These are phyloP conservation scores for Fusarium gaditjirri DNA, from an alignment of 2,329 filamentous ascomycete genomes.

Conservation along the genomic window DNA sequence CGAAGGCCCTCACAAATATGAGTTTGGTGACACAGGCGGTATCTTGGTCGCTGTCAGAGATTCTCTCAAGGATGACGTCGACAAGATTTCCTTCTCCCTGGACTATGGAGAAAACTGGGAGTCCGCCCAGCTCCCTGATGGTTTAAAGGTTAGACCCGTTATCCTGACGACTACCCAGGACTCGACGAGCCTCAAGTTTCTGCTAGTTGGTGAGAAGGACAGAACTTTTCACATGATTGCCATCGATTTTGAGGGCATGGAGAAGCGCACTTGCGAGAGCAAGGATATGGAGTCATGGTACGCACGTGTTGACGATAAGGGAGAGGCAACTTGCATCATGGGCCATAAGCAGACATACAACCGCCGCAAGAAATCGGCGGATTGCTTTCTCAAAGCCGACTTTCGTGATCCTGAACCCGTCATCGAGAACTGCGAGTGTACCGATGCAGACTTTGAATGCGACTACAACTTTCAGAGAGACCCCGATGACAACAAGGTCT, in stretches of 20 bases:
- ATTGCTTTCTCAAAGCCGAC: conserved; percentile 88
- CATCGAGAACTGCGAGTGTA: conserved; percentile 82
- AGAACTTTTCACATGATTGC: conserved; percentile 73
- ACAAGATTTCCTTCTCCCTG: conserved; percentile 78
- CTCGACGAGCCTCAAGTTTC: conserved; percentile 91
- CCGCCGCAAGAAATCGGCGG: conserved; percentile 84
- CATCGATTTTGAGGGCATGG: conserved; percentile 84
- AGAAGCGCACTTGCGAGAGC: conserved; percentile 81
- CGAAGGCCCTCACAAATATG: conserved; percentile 90
- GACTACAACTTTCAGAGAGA: conserved; percentile 87
- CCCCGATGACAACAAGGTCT: conserved; percentile 73
- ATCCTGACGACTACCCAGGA: conserved; percentile 90
- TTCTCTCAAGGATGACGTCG: conserved; percentile 69
- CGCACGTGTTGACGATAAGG: conserved; percentile 82
- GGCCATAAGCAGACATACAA: conserved; percentile 90
- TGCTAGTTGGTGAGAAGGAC: conserved; percentile 74
- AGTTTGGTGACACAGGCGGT: conserved; percentile 93
- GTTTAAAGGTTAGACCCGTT: conserved; percentile 74
- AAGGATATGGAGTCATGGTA: conserved; percentile 89
- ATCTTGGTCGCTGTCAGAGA: conserved; percentile 86
- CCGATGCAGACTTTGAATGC: conserved; percentile 89
- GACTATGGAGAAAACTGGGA: conserved; percentile 91
- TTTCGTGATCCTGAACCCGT: conserved; percentile 81
- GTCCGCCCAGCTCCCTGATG: conserved; percentile 72
- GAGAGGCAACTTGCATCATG: conserved; percentile 90